Evolutionary conservation across 1,284 basidiomycete genomes (phyloP).

Genomic region (Pseudozyma sp.): DNA sequence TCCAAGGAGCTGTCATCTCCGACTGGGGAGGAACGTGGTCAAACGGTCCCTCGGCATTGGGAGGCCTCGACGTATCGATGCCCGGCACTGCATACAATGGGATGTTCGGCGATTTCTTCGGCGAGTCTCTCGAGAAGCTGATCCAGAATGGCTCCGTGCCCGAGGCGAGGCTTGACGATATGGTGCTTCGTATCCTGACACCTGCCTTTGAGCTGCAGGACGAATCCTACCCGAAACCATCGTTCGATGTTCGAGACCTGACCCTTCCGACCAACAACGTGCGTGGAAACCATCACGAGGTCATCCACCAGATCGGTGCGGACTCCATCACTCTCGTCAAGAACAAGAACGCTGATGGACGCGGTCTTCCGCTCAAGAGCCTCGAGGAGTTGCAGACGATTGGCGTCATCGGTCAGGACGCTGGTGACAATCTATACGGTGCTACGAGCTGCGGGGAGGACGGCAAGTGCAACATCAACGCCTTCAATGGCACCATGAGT

Average conservation of each 20-base stretch:
- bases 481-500: constrained; percentile 52
- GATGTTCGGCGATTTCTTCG: constrained; percentile 67
- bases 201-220: constrained; percentile 56
- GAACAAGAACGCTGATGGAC: constrained; percentile 36
- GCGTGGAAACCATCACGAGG: constrained; percentile 47
- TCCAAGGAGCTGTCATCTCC: constrained; percentile 77
- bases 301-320: constrained; percentile 53
- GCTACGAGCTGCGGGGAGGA: constrained; percentile 33
- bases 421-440: constrained; percentile 33
- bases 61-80: constrained; percentile 76
- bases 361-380: constrained; percentile 43
- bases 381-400: constrained; percentile 28
- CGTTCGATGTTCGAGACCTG: constrained; percentile 46
- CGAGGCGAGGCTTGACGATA: constrained; percentile 72
- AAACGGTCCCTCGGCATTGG: constrained; percentile 70
- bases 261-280: constrained; percentile 50
- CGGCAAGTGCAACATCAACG: constrained; percentile 31
- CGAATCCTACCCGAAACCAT: constrained; percentile 34
- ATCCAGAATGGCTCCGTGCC: constrained; percentile 79
- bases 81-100: constrained; percentile 59
- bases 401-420: constrained; percentile 44
- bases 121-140: constrained; percentile 72
- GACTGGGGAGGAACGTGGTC: constrained; percentile 55
- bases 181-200: constrained; percentile 61
- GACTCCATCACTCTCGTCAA: constrained; percentile 59